Percentiles rank a stretch among this genome's conserved stretches.
Conservation (phyloP, 129 eudicot species). For the Flaveria brownii region DNA sequence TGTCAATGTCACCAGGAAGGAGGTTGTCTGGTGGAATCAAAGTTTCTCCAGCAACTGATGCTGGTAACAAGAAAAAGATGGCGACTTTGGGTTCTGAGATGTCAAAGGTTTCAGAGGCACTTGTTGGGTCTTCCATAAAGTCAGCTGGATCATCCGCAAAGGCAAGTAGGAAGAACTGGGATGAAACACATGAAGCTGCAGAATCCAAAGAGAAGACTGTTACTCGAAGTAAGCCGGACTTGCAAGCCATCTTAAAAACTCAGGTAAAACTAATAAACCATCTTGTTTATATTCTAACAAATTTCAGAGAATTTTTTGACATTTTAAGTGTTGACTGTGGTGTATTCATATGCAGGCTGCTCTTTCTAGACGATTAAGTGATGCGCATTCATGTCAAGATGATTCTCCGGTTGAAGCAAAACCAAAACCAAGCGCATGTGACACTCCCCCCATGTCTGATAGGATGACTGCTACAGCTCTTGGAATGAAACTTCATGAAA, state of each 20-base stretch:
- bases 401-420: constrained; percentile 42
- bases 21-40: constrained; percentile 75
- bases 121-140: constrained; percentile 50
- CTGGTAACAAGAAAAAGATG: constrained; percentile 74
- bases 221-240: constrained; percentile 59
- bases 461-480: constrained; percentile 44
- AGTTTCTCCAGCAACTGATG: constrained; percentile 64
- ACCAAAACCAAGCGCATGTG: constrained; percentile 35
- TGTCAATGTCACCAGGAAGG: constrained; percentile 90
- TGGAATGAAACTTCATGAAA: constrained; percentile 81
- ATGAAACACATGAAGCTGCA: constrained; percentile 52
- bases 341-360: constrained; percentile 61
- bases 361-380: constrained; percentile 85
- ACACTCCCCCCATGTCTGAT: constrained; percentile 35
- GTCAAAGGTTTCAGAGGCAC: constrained; percentile 69
- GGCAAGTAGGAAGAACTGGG: constrained; percentile 84
- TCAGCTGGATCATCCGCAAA: constrained; percentile 14
- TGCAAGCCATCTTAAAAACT: constrained; percentile 83
- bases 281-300: background rate
- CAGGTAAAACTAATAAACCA: constrained; percentile 51
- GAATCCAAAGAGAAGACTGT: constrained; percentile 62
- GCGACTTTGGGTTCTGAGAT: constrained; percentile 65
- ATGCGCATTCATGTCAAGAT: constrained; percentile 39
- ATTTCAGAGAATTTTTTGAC: background rate
- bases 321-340: background rate